Evolutionary conservation across 2,329 filamentous ascomycete species (phyloP).

Genomic region (Talaromyces sp.): DNA sequence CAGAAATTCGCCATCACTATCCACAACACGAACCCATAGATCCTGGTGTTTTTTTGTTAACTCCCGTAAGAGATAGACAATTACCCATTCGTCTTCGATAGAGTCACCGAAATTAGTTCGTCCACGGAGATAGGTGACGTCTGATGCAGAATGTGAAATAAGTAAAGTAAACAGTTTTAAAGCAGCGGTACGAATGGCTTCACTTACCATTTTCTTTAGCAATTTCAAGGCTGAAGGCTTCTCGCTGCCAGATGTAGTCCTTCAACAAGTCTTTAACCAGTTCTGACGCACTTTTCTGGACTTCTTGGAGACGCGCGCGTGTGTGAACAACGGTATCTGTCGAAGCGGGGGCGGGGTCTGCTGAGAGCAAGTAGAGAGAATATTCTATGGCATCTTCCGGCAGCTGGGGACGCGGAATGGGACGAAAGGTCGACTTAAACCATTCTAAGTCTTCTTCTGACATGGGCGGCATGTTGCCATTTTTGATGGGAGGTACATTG

Average conservation of each 20-base stretch:
- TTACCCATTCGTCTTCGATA: slow-evolving; percentile 94
- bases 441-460: slow-evolving; percentile 60
- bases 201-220: slow-evolving; percentile 57
- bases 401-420: slow-evolving; percentile 62
- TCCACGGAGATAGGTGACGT: slow-evolving; percentile 64
- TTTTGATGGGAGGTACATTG: neutral
- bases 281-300: slow-evolving; percentile 66
- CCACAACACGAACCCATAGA: slow-evolving; percentile 77
- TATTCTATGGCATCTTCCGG: slow-evolving; percentile 87
- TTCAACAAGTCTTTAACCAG: slow-evolving; percentile 65
- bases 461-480: slow-evolving; percentile 39
- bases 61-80: slow-evolving; percentile 84
- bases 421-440: slow-evolving; percentile 63
- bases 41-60: slow-evolving; percentile 68
- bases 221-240: slow-evolving; percentile 68
- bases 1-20: slow-evolving; percentile 92
- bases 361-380: slow-evolving; percentile 68
- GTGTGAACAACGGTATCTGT: slow-evolving; percentile 51
- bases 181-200: neutral
- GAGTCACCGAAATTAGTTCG: slow-evolving; percentile 87
- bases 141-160: slow-evolving; percentile 25
- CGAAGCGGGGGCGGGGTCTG: slow-evolving; percentile 51
- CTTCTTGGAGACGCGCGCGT: slow-evolving; percentile 63
- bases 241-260: slow-evolving; percentile 94
- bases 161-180: neutral